Base-by-base conservation (phyloP, 108 stramenopile species). In the Nitzschia palea region DNA sequence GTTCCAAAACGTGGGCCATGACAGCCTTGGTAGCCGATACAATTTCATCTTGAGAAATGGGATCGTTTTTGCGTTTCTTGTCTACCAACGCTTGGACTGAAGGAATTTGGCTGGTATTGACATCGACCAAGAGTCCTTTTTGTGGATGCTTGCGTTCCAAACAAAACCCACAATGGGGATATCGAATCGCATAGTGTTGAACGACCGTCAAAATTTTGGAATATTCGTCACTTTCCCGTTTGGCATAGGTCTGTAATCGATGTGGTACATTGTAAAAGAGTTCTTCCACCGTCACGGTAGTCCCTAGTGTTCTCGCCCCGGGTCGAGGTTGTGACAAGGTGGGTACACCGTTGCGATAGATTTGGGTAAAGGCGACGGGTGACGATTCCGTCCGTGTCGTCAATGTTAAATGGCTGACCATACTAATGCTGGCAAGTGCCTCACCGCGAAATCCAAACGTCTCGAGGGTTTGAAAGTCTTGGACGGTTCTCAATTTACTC, bases 391-490 rank as follows among this genome's bases (percentile, higher is more conserved):
- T 69, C 12, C 84, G 79, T 44, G 70, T 81, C 10, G 59, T 62
- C 44, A 91, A 83, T 26, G 54, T 55, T 29, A 91, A 67, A 12
- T 53, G 57, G 25, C 77, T 77, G 40, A 86, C 87, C 85, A 89
- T 86, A 60, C 78, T 86, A 22, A 88, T 90, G 53, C 80, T 79
- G 9, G 94, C 90, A 62, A 95, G 64, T 8, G 94, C 98, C 79
- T 99, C 99, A 0, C 99, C 99, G 0, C 99, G 91, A 83, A 99
- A 99, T 18, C 99, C 99, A 81, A 97, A 99, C 22, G 97, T 98
- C 4, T 67, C 36, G 37, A 98, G 78, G 23, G 32, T 22, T 4
- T 43, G 28, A 57, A 86, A 82, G 75, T 98, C 99, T 14, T 96
- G 95, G 40, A 96, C 85, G 2, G 63, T 68, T 25, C 20, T 27